Base-by-base conservation (phyloP, 768 basidiomycete species). In the Mycena amicta region DNA sequence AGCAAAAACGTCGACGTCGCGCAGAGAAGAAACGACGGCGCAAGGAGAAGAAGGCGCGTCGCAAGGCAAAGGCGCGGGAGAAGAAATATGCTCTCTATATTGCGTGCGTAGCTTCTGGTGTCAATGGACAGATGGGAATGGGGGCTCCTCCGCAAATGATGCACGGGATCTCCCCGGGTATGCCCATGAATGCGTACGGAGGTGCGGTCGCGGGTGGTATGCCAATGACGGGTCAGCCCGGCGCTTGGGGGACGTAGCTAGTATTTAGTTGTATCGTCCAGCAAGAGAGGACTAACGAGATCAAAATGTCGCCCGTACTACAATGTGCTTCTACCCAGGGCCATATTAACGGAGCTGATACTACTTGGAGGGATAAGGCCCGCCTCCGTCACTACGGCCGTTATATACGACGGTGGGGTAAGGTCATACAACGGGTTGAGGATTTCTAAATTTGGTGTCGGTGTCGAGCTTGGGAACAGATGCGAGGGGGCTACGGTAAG, bases 321-420 rank as follows among this genome's bases (percentile, higher is more conserved):
- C 61, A 83, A 60, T 30, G 66, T 78, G 13, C 75, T 75, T 67
- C 74, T 79, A 54, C 83, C 83, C 26, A 92, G 75, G 1, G 91
- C 90, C 54, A 89, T 76, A 18, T 89, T 87, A 71, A 93, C 90
- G 37, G 89, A 89, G 66, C 89, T 86, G 63, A 95, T 92, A 61
- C 93, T 93, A 64, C 88, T 93, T 0, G 95, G 93, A 3, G 95
- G 95, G 61, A 96, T 97, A 54, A 98, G 79, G 2, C 96, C 96
- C 43, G 95, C 95, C 75, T 99, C 97, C 2, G 96, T 98, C 54
- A 98, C 94, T 23, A 99, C 93, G 18, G 92, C 96, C 1, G 97
- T 96, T 61, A 99, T 95, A 69, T 86, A 90, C 20, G 84, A 84
- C 1, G 95, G 90, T 2, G 96, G 93, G 2, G 97, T 97, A 43